phyloP scores from a whole-genome alignment of 1,284 basidiomycete genomes.

The Moniliophthora roreri region DNA sequence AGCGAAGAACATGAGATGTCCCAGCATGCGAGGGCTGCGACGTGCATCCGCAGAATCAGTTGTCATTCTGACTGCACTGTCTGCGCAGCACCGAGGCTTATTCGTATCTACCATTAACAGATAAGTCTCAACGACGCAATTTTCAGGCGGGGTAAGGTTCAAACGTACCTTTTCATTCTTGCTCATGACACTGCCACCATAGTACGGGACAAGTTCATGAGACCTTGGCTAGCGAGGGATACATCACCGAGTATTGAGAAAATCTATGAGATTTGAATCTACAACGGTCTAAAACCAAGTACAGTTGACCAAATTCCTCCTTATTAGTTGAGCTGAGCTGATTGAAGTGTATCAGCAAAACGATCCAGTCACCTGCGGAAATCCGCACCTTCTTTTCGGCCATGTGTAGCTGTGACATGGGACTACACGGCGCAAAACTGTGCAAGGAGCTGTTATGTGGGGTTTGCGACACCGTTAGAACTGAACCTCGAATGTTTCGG shows the following conservation, averaged over 20 bases:
- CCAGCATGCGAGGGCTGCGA: slow-evolving; percentile 50
- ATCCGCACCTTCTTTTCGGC: slow-evolving; percentile 58
- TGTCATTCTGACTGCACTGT: slow-evolving; percentile 42
- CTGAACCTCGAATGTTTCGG: slow-evolving; percentile 53
- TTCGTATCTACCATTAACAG: slow-evolving; percentile 33
- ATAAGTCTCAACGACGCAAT: slow-evolving; percentile 36
- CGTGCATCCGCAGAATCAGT: slow-evolving; percentile 35
- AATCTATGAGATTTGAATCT: slow-evolving; percentile 47
- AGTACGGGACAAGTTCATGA: no score
- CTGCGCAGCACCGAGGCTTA: slow-evolving; percentile 34
- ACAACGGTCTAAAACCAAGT: slow-evolving; percentile 42
- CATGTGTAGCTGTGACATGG: slow-evolving; percentile 66
- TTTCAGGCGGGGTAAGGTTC: slow-evolving; percentile 39
- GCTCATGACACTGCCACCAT: no score
- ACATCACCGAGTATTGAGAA: slow-evolving; percentile 44
- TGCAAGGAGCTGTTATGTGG: slow-evolving; percentile 62
- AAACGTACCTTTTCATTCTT: no score
- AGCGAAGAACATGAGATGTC: slow-evolving; percentile 50
- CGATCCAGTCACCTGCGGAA: slow-evolving; percentile 29
- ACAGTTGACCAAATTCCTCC: slow-evolving; percentile 36
- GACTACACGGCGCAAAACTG: slow-evolving; percentile 44
- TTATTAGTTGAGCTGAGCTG: slow-evolving; percentile 1
- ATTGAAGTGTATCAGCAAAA: slow-evolving; percentile 5
- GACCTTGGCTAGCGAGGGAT: slow-evolving; percentile 8
- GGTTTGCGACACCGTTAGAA: slow-evolving; percentile 55